These are phyloP conservation scores for Hansfordia pulvinata DNA, from an alignment of 2,329 filamentous ascomycete genomes.

Conservation along the genomic window DNA sequence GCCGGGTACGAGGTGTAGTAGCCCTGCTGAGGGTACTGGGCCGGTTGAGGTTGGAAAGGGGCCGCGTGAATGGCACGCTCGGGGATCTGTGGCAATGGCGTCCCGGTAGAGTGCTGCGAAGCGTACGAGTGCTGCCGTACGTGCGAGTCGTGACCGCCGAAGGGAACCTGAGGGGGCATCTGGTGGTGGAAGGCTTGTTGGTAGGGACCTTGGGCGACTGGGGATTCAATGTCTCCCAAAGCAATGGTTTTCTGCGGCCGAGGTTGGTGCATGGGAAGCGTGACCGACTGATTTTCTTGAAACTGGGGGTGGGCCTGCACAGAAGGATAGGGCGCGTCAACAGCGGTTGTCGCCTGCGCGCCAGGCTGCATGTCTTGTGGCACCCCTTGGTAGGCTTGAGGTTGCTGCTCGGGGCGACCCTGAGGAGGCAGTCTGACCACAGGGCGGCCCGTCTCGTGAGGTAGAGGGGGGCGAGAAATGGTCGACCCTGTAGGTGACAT, in stretches of 20 bases:
- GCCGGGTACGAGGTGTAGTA: slow-evolving; percentile 47
- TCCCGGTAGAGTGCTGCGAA: slow-evolving; percentile 58
- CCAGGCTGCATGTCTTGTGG: no score
- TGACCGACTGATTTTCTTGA: slow-evolving; percentile 38
- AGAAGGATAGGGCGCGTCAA: slow-evolving; percentile 44
- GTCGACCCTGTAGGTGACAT: slow-evolving; percentile 72
- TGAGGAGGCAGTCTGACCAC: slow-evolving; percentile 73
- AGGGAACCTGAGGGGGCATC: slow-evolving; percentile 61
- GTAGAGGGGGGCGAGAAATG: slow-evolving; percentile 52
- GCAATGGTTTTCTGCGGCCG: slow-evolving; percentile 90
- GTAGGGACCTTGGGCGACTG: slow-evolving; percentile 40
- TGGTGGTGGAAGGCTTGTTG: slow-evolving; percentile 91
- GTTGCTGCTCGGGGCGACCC: slow-evolving; percentile 17
- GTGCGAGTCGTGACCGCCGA: slow-evolving; percentile 45
- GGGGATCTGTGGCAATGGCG: slow-evolving; percentile 81
- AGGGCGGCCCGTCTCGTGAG: slow-evolving; percentile 50
- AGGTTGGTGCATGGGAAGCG: slow-evolving; percentile 78
- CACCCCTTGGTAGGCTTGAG: no score
- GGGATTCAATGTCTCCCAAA: slow-evolving; percentile 82
- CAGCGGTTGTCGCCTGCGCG: no score
- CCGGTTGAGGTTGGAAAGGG: slow-evolving; percentile 81
- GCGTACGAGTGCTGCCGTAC: slow-evolving; percentile 55
- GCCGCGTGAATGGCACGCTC: slow-evolving; percentile 85
- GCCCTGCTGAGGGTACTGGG: slow-evolving; percentile 43
- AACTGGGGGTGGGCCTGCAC: slow-evolving; percentile 42